Percentiles rank a stretch among this genome's conserved stretches.
Evolutionary conservation across 768 basidiomycete species (phyloP).

Genomic region (Candolleomyces eurysporus): DNA sequence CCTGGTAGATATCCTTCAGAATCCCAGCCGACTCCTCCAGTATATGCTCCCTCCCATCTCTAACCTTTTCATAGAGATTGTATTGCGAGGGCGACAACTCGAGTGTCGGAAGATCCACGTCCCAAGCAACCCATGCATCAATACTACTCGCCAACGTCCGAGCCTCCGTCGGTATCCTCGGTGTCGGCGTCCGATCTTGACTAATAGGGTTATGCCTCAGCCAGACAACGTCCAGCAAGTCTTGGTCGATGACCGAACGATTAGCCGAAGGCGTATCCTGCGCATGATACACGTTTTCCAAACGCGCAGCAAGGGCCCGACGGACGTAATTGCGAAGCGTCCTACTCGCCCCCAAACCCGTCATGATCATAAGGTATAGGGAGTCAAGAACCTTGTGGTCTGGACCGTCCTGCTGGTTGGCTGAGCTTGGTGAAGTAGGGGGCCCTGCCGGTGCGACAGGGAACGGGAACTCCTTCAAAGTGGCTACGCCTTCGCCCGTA

Average conservation of each 20-base stretch:
- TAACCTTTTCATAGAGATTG: constrained; percentile 21
- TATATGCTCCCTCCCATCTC: constrained; percentile 49
- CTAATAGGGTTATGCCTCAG: constrained; percentile 54
- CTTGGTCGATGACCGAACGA: constrained; percentile 57
- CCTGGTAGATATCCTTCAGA: constrained; percentile 70
- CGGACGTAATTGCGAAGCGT: constrained; percentile 65
- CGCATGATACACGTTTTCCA: constrained; percentile 67
- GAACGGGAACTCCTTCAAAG: neutral
- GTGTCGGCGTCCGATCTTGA: neutral
- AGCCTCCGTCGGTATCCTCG: too few species aligned
- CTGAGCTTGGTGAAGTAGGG: neutral
- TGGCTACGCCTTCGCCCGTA: too few species aligned
- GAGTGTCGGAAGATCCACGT: constrained; percentile 23
- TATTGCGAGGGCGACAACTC: constrained; percentile 17
- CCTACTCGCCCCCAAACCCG: constrained; percentile 58
- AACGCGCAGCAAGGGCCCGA: constrained; percentile 54
- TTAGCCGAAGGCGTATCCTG: constrained; percentile 31
- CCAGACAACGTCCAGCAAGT: constrained; percentile 73
- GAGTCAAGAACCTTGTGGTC: constrained; percentile 7
- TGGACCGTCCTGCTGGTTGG: neutral
- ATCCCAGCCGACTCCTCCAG: constrained; percentile 70
- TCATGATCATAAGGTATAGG: constrained; percentile 34
- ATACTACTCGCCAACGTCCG: constrained; percentile 46
- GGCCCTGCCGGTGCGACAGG: neutral
- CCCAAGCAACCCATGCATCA: constrained; percentile 55